phyloP scores from a whole-genome alignment of 2,329 filamentous ascomycete species.

The Aspergillaceae sp. region DNA sequence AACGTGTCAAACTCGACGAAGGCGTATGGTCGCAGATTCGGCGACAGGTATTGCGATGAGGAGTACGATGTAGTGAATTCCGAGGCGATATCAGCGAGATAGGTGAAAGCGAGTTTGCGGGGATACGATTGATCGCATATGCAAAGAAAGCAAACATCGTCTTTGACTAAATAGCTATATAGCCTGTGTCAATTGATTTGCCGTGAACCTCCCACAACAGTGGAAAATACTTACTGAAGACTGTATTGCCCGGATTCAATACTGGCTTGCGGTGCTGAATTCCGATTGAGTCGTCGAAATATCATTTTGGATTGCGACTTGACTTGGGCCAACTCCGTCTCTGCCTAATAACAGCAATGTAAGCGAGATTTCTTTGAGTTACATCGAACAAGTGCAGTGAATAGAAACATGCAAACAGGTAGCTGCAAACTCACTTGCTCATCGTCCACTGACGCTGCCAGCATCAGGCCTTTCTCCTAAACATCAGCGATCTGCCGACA shows the following conservation, averaged over 20 bases:
- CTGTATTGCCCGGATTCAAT: constrained; percentile 80
- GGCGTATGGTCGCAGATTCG: constrained; percentile 77
- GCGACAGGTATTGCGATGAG: constrained; percentile 60
- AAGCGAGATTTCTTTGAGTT: neutral
- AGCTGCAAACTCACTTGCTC: constrained; percentile 50
- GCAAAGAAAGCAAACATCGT: constrained; percentile 80
- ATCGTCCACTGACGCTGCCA: constrained; percentile 91
- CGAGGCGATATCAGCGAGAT: constrained; percentile 81
- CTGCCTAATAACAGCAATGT: constrained; percentile 41
- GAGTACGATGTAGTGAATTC: constrained; percentile 89
- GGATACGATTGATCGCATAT: constrained; percentile 92
- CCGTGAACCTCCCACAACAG: neutral
- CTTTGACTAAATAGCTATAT: constrained; percentile 70
- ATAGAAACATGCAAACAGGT: neutral
- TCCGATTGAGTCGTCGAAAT: constrained; percentile 77
- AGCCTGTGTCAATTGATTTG: neutral
- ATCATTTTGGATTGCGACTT: constrained; percentile 88
- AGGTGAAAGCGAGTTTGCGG: constrained; percentile 96
- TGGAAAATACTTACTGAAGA: constrained; percentile 59
- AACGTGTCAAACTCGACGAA: constrained; percentile 98
- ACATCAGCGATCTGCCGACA: constrained; percentile 14
- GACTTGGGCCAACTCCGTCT: constrained; percentile 71
- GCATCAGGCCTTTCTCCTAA: constrained; percentile 64
- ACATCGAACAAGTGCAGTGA: constrained; percentile 1
- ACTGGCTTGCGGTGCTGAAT: constrained; percentile 80